Conservation (phyloP, 1,284 basidiomycete genomes). For the Cryptococcus neoformans region DNA sequence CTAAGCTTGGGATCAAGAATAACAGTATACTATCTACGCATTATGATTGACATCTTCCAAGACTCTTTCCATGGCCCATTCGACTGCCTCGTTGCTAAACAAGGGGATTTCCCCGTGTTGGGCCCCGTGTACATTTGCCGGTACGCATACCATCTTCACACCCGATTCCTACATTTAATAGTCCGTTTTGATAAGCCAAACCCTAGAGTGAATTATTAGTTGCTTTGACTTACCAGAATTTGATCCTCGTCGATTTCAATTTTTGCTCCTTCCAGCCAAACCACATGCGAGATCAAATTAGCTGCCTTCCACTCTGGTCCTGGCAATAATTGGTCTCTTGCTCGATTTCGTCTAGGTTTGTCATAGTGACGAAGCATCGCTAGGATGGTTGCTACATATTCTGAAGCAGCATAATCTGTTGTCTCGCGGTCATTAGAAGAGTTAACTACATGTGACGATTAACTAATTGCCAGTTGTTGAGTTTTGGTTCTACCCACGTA, state of each 20-base stretch:
- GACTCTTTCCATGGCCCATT: constrained; percentile 41
- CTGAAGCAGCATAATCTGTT: constrained; percentile 72
- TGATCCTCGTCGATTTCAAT: constrained; percentile 61
- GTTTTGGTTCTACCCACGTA: constrained; percentile 58
- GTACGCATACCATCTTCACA: constrained; percentile 34
- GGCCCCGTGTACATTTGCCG: constrained; percentile 16
- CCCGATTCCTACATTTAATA: constrained; percentile 34
- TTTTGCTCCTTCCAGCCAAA: constrained; percentile 64
- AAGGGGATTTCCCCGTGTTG: constrained; percentile 21
- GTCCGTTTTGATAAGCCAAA: background rate
- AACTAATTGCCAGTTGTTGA: background rate
- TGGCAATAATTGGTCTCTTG: background rate
- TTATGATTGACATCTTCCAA: constrained; percentile 4
- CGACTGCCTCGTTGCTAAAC: constrained; percentile 37
- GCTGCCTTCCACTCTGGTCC: constrained; percentile 24
- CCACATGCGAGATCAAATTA: constrained; percentile 68
- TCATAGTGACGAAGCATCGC: constrained; percentile 63
- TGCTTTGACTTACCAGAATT: constrained; percentile 58
- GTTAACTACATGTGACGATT: constrained; percentile 62
- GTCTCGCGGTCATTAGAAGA: constrained; percentile 88
- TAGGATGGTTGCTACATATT: constrained; percentile 78
- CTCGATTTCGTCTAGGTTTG: constrained; percentile 32
- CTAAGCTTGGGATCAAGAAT: no score
- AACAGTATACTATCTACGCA: no score
- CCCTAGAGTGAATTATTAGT: no score